Evolutionary conservation across 1,284 basidiomycete species (phyloP), one percentile per base, ranked within the genome.

Genomic region (Trichosporon sp.): DNA sequence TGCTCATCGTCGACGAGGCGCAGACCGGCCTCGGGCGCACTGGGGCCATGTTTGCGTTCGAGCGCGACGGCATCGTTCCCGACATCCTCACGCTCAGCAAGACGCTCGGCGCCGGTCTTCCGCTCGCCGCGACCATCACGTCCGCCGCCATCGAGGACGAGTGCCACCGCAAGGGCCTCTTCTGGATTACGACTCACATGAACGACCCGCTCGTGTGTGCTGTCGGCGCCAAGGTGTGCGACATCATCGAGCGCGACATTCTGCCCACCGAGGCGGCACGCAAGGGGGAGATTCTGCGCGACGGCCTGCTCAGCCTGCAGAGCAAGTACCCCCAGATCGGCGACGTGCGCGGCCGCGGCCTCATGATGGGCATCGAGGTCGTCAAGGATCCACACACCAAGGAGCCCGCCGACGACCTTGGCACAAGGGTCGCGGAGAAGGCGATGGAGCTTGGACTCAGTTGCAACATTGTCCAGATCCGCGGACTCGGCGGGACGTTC

Each of bases 71-170:
- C 2, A 91, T 96, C 56, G 85, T 87, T 47, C 93, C 93, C 2
- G 93, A 97, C 79, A 90, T 97, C 69, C 84, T 96, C 83, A 84
- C 90, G 31, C 89, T 93, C 67, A 94, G 94, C 25, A 97, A 97
- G 88, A 95, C 95, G 18, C 86, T 98, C 23, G 95, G 93, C 38
- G 95, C 95, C 78, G 94, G 94, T 6, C 94, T 95, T 85, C 94
- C 95, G 0, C 85, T 97, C 75, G 92, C 92, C 0, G 93, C 93
- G 18, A 92, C 88, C 1, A 86, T 90, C 47, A 91, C 91, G 0
- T 89, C 91, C 25, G 86, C 86, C 2, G 88, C 92, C 66, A 89
- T 86, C 0, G 76, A 76, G 65, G 29, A 60, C 27, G 66, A 65
- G 8, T 65, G 67, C 18, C 38, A 65, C 60, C 67, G 77, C 87